Evolutionary conservation across 176 grass and related monocot genomes (phyloP), one percentile per base, ranked within the genome.

Genomic region (Oryza rufipogon): DNA sequence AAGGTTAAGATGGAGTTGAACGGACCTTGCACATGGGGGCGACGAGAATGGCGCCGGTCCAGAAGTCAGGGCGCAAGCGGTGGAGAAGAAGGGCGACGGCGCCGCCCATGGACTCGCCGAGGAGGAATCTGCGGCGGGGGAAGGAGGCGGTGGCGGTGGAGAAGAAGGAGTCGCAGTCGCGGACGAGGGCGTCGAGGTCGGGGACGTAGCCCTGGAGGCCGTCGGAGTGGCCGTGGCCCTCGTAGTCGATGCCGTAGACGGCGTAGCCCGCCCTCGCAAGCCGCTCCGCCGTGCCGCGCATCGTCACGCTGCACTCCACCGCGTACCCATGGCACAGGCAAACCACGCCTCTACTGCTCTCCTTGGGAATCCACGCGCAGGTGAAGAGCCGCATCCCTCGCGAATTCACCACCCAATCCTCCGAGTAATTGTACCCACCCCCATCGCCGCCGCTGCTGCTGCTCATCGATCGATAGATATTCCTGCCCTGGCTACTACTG

Each of bases 261-360:
- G 78, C 91, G 46, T 90, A 97, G 2, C 94, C 94, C 26, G 86
- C 90, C 6, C 52, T 49, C 0, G 92, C 92, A 9, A 97, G 87
- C n/a, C 84, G 85, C 15, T 73, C 89, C 25, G 86, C 92, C 10
- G 88, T 97, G 16, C 84, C 91, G 71, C 81, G 87, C 94, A 97
- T 97, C 4, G 94, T 90, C 25, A 97, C 84, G 73, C 89, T 88
- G 85, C 94, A 97, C 80, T 97, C 94, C 70, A 97, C 87, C 1
- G 95, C 95, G 76, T 97, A 97, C 13, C 95, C 95, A 65, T 98
- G 95, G 80, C 95, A 98, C 7, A 98, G 46, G 87, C 95, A 93
- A 20, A 98, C 76, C 17, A 91, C 70, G 66, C 89, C 95, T 74
- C 87, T 93, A 5, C 38, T 39, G 39, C 36, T 38, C 36, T 7